These are phyloP conservation scores for Canavalia ensiformis DNA, from an alignment of 306 rosid genomes.

Conservation along the genomic window DNA sequence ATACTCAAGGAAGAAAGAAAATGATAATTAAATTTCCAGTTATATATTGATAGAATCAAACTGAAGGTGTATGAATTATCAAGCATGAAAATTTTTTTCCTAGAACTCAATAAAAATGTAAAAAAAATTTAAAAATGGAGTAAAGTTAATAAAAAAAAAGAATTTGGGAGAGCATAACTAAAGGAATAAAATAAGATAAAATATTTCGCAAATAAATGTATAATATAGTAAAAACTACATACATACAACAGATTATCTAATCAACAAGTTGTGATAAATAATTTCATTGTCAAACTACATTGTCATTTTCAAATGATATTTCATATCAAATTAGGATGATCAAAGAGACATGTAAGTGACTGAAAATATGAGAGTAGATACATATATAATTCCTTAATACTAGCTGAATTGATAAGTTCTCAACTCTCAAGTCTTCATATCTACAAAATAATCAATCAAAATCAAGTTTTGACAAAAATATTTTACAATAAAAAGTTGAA, in stretches of 20 bases:
- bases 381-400: background rate
- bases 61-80: conserved; percentile 4
- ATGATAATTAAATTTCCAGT: background rate
- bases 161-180: background rate
- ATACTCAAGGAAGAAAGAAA: background rate
- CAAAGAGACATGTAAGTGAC: background rate
- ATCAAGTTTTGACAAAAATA: conserved; percentile 9
- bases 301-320: background rate
- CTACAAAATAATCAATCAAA: conserved; percentile 9
- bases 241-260: background rate
- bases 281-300: background rate
- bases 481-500: conserved; percentile 1
- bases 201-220: background rate
- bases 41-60: background rate
- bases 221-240: background rate
- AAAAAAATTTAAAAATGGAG: background rate
- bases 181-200: background rate
- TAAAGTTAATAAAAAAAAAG: background rate
- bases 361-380: background rate
- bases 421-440: background rate
- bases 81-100: conserved; percentile 14
- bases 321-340: conserved; percentile 1
- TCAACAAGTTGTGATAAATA: background rate
- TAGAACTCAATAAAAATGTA: background rate
- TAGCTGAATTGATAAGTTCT: background rate